A percentile compares a stretch with the other conserved stretches of the same genome.
Evolutionary conservation across 495 filamentous ascomycete species (phyloP).

Genomic region (Sordaria brevicollis): DNA sequence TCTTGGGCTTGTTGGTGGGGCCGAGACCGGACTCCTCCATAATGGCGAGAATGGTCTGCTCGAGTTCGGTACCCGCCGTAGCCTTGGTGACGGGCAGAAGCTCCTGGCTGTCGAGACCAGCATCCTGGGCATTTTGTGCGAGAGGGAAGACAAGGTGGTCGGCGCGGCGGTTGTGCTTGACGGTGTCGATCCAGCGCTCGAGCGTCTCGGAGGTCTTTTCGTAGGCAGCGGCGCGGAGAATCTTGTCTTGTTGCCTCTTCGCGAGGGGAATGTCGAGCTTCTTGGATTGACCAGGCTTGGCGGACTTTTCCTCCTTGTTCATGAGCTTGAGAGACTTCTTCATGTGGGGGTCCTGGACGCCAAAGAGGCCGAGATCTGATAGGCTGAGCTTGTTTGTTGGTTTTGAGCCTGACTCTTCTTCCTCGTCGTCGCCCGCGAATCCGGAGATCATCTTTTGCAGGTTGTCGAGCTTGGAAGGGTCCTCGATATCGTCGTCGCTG

Average conservation of each 20-base stretch:
- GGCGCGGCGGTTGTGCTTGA: conserved; percentile 84
- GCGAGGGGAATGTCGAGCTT: conserved; percentile 79
- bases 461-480: conserved; percentile 50
- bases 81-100: conserved; percentile 45
- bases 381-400: conserved; percentile 67
- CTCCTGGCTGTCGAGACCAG: conserved; percentile 36
- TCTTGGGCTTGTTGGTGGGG: conserved; percentile 26
- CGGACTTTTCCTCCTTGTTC: conserved; percentile 41
- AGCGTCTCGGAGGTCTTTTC: conserved; percentile 86
- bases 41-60: conserved; percentile 74
- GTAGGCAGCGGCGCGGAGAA: conserved; percentile 78
- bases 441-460: conserved; percentile 62
- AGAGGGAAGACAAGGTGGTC: conserved; percentile 91
- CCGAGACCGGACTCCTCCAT: conserved; percentile 78
- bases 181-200: conserved; percentile 84
- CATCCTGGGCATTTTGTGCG: conserved; percentile 52
- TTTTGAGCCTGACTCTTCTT: conserved; percentile 19
- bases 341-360: conserved; percentile 61
- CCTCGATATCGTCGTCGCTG: conserved; percentile 50
- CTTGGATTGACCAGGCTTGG: conserved; percentile 46
- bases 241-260: conserved; percentile 78
- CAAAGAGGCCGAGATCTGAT: conserved; percentile 59
- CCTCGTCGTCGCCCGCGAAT: conserved; percentile 37
- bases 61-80: conserved; percentile 66
- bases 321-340: conserved; percentile 71